Percentiles rank a stretch among this genome's conserved stretches.
These are phyloP conservation scores for Trichoderma sp. DNA, from an alignment of 2,329 filamentous ascomycete genomes.

Conservation along the genomic window DNA sequence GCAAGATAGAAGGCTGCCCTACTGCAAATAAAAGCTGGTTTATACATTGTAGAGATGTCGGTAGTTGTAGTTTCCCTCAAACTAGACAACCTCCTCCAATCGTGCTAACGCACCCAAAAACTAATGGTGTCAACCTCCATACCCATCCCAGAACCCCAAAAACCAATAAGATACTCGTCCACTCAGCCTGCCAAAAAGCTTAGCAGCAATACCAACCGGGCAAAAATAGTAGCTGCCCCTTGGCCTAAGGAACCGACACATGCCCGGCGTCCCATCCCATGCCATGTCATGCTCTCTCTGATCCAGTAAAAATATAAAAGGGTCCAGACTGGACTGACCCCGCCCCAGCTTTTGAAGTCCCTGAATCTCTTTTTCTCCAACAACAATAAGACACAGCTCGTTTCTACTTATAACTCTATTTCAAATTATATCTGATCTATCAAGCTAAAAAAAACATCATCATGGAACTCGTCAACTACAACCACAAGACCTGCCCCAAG, in stretches of 20 bases:
- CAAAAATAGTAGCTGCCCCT: not conserved
- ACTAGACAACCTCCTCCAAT: not conserved
- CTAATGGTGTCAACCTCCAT: not conserved
- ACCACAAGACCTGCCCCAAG: slow-evolving; percentile 51
- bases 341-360: not conserved
- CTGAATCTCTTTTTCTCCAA: not conserved
- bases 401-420: not conserved
- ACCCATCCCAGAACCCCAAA: not conserved
- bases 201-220: not conserved
- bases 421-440: too few relatives aligned
- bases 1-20: not conserved
- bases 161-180: not conserved
- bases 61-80: not conserved
- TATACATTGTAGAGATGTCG: not conserved
- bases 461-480: slow-evolving; percentile 37
- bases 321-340: not conserved
- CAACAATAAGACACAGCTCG: not conserved
- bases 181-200: not conserved
- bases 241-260: not conserved
- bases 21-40: not conserved
- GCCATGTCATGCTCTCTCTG: too few relatives aligned
- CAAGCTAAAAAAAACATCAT: not conserved
- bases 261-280: not conserved
- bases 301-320: not conserved
- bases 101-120: not conserved